Conservation (phyloP, 768 basidiomycete genomes). For the Glaciozyma martinii region DNA sequence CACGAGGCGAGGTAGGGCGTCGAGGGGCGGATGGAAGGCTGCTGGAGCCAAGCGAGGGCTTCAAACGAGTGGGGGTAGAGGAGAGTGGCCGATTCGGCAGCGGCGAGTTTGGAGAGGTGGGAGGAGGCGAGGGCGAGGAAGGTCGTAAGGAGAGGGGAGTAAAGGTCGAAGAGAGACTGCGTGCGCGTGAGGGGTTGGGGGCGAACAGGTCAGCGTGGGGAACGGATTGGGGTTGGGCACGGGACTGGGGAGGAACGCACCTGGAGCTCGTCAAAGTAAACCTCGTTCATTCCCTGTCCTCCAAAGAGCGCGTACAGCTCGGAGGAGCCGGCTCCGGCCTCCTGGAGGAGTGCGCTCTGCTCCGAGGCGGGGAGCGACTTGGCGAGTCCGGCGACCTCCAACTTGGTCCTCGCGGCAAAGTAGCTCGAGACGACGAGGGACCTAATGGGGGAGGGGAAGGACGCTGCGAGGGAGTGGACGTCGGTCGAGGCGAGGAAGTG, state of each 20-base stretch:
- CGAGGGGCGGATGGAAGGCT: conserved; percentile 60
- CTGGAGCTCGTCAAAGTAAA: conserved; percentile 94
- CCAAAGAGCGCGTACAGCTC: conserved; percentile 83
- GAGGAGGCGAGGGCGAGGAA: conserved; percentile 63
- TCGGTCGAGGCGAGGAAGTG: conserved; percentile 64
- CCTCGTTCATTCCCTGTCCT: conserved; percentile 95
- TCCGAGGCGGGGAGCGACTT: conserved; percentile 48
- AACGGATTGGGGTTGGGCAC: neutral
- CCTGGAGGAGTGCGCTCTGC: conserved; percentile 59
- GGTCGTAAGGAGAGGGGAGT: conserved; percentile 67
- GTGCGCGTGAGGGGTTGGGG: conserved; percentile 92
- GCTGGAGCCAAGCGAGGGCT: conserved; percentile 72
- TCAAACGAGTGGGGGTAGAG: conserved; percentile 76
- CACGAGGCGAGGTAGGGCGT: conserved; percentile 81
- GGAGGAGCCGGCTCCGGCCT: conserved; percentile 44
- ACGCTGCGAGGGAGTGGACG: conserved; percentile 68
- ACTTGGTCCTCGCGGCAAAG: conserved; percentile 62
- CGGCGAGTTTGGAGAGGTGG: conserved; percentile 49
- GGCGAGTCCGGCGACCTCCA: conserved; percentile 51
- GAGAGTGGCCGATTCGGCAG: conserved; percentile 38
- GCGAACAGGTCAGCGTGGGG: conserved; percentile 36
- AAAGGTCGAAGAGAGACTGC: conserved; percentile 79
- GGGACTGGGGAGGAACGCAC: conserved; percentile 34
- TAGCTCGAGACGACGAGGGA: conserved; percentile 68
- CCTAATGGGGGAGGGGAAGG: conserved; percentile 66